Evolutionary conservation across 2,329 filamentous ascomycete genomes (phyloP), one percentile per base, ranked within the genome.

Genomic region (Penicillium digitatum): DNA sequence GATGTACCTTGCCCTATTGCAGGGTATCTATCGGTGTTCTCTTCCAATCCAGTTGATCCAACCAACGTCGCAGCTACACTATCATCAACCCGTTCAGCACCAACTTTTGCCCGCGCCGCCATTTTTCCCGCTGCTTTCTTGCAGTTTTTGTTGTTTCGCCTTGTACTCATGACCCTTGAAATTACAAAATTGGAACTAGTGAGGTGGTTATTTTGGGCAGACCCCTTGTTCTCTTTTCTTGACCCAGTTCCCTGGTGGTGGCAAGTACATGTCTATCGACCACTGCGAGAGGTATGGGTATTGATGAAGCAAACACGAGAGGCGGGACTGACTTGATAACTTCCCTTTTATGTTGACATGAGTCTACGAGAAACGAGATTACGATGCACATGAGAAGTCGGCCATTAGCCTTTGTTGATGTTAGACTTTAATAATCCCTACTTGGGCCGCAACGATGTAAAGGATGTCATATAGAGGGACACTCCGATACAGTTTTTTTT

Each of bases 241-340:
- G 83, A 86, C 67, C 82, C 82, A 1, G 66, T 79, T 65, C 83
- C 83, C 0, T 82, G 77, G 62, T 80, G 82, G 70, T 79, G 79
- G 74, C 68, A 84, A 48, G 81, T 82, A 55, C 81, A 84, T 60
- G 69, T 83, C 3, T 83, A 81, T 60, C 82, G 79, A 76, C 82
- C 82, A 0, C 68, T 60, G 56, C 60, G 54, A 74, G 64, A 34
- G 64, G 60, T 35, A 65, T 70, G 46, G 75, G 71, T 24, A 66
- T 72, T 29, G 68, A 62, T 42, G 69, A 70, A 43, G 81, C 74
- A 26, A 72, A 74, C 32, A 71, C 69, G 40, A 69, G 65, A 18
- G 71, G 73, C 27, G 69, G 76, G 58, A 76, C 67, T 62, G 49
- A 43, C 14, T n/a, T 43, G 45, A 48, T 38, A 16, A 14, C 29